Evolutionary conservation across 2,329 filamentous ascomycete species (phyloP).

Genomic region (Alternaria sp.): DNA sequence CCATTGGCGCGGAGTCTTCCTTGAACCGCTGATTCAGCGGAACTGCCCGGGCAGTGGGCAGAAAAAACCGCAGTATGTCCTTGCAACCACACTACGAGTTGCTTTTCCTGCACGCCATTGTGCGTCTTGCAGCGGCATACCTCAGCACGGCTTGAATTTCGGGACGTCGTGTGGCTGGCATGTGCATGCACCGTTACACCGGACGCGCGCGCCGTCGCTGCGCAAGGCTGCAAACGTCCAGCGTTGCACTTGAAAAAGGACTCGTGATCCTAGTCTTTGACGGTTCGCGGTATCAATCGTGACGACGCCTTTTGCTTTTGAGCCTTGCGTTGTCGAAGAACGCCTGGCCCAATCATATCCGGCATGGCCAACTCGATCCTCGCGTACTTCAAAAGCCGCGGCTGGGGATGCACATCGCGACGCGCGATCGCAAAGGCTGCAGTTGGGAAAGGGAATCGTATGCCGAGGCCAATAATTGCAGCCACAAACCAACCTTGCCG

Average conservation of each 20-base stretch:
- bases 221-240: slow-evolving; percentile 1
- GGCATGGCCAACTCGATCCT: not conserved
- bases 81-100: not conserved
- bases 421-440: not conserved
- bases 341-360: slow-evolving; percentile 3
- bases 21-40: not conserved
- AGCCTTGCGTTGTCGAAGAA: not conserved
- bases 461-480: not conserved
- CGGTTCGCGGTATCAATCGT: not conserved
- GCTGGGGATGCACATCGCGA: not conserved
- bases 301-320: slow-evolving; percentile 3
- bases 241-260: not conserved
- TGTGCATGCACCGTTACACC: not conserved
- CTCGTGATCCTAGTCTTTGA: not conserved
- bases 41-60: not conserved
- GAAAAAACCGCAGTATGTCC: not conserved
- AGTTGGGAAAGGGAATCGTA: not conserved
- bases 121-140: slow-evolving; percentile 1
- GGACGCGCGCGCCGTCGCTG: not conserved
- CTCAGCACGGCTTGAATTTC: not conserved
- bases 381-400: not conserved
- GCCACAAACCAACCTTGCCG: not conserved
- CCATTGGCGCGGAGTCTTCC: not conserved
- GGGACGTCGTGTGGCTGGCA: not conserved
- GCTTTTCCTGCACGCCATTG: slow-evolving; percentile 6